Evolutionary conservation across 2,329 filamentous ascomycete genomes (phyloP).

Genomic region (Fusarium sterilihyphosum): DNA sequence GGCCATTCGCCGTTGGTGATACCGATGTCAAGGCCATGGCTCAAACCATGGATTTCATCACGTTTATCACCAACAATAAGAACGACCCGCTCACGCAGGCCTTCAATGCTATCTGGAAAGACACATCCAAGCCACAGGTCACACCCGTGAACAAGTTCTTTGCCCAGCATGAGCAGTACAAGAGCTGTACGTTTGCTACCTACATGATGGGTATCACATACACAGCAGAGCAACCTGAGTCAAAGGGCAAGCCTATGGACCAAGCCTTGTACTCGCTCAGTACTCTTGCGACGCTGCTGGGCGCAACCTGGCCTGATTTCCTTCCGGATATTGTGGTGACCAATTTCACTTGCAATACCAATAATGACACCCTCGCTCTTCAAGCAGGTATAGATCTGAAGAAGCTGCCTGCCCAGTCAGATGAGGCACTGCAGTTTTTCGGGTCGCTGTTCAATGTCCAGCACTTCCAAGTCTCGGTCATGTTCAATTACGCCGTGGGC

Average conservation of each 20-base stretch:
- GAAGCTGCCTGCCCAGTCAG: not conserved
- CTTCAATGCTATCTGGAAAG: not conserved
- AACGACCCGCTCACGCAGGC: not conserved
- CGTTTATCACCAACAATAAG: not conserved
- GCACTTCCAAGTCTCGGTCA: not conserved
- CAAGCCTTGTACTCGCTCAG: not conserved
- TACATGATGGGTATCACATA: constrained; percentile 1
- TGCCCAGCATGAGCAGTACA: not conserved
- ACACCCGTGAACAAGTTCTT: not conserved
- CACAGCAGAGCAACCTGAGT: not conserved
- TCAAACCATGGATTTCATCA: not conserved
- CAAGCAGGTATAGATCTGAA: not conserved
- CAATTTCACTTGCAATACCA: constrained; percentile 1
- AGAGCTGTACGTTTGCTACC: not conserved
- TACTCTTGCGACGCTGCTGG: not conserved
- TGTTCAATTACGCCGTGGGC: not conserved
- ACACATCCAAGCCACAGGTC: not conserved
- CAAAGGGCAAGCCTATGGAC: not conserved
- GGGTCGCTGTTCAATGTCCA: not conserved
- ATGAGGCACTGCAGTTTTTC: not conserved
- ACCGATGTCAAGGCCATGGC: not conserved
- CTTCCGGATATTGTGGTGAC: not conserved
- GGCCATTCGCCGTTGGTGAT: not conserved
- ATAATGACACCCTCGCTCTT: not conserved
- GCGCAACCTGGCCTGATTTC: not conserved